Conservation (phyloP, 202 grass and related monocot genomes). For the Bolboschoenoplectus hybrid region DNA sequence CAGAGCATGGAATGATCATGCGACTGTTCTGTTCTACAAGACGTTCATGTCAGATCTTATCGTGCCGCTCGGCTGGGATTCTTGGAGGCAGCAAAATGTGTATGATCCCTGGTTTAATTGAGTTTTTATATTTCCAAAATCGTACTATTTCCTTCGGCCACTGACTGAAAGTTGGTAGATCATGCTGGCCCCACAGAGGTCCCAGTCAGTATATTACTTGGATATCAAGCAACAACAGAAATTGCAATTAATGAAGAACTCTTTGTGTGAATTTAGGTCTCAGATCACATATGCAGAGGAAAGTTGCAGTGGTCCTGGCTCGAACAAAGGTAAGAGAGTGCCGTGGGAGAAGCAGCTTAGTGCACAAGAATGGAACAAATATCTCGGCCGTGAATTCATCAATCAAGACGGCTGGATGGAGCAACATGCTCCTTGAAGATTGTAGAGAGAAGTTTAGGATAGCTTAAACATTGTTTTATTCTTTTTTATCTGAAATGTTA, state of each 20-base stretch:
- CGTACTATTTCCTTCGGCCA: not conserved
- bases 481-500: slow-evolving; percentile 5
- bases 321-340: slow-evolving; percentile 38
- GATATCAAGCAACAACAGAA: not conserved
- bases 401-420: slow-evolving; percentile 58
- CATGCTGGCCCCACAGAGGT: too few relatives aligned
- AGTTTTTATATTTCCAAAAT: not conserved
- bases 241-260: not conserved
- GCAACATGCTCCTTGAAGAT: slow-evolving; percentile 32
- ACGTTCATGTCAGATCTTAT: slow-evolving; percentile 41
- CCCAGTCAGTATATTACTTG: too few relatives aligned
- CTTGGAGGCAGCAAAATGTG: slow-evolving; percentile 42
- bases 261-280: slow-evolving; percentile 32
- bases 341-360: slow-evolving; percentile 48
- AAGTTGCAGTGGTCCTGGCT: slow-evolving; percentile 47
- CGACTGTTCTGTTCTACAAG: slow-evolving; percentile 60
- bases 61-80: slow-evolving; percentile 51
- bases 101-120: not conserved
- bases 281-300: slow-evolving; percentile 47
- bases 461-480: not conserved
- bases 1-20: slow-evolving; percentile 53
- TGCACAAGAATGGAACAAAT: slow-evolving; percentile 32
- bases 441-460: not conserved
- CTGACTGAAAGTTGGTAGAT: too few relatives aligned
- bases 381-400: slow-evolving; percentile 45